Evolutionary conservation across 352 stramenopile species (phyloP), one percentile per base, ranked within the genome.

Genomic region (Pythium aristosporum): DNA sequence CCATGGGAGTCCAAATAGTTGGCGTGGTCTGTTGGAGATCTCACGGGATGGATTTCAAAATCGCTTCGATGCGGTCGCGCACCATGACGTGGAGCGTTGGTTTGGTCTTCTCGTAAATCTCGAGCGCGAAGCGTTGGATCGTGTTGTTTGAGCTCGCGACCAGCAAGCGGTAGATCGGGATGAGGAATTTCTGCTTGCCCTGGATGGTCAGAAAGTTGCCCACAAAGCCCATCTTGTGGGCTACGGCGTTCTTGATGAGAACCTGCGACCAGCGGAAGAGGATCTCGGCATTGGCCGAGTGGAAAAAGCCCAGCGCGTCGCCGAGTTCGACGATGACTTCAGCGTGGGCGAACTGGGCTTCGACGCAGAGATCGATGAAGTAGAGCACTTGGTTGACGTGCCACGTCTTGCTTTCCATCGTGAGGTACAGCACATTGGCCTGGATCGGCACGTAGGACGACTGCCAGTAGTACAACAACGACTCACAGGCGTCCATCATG

Each of bases 141-240:
- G 56, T 49, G 6, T 69, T 41, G 43, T 74, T 80, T 11, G 73
- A 21, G 34, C 77, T 89, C 30, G 68, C 59, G 3, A 79, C 76
- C 20, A 92, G 73, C 51, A 81, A 23, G 13, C 83, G 77, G 67
- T 88, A 92, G 41, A 89, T 63, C 53, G 83, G 83, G 23, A 92
- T 79, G 65, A 89, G 80, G 66, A 91, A 91, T 59, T 92, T 92
- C 41, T 92, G 83, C 59, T 92, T 92, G 59, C 83, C 81, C 57
- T 92, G 83, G 56, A 83, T 75, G 44, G 78, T 69, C 30, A 92
- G 61, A 52, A 92, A 92, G 37, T 61, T 63, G 30, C 54, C 65
- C 16, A 92, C 81, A 61, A 78, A 72, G 8, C 68, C 61, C 37
- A 87, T 47, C 30, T 80, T 81, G 44, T 53, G 65, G 28, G 76